phyloP scores from a whole-genome alignment of 2,329 filamentous ascomycete species.

The Hawksworthiomyces lignivorus region DNA sequence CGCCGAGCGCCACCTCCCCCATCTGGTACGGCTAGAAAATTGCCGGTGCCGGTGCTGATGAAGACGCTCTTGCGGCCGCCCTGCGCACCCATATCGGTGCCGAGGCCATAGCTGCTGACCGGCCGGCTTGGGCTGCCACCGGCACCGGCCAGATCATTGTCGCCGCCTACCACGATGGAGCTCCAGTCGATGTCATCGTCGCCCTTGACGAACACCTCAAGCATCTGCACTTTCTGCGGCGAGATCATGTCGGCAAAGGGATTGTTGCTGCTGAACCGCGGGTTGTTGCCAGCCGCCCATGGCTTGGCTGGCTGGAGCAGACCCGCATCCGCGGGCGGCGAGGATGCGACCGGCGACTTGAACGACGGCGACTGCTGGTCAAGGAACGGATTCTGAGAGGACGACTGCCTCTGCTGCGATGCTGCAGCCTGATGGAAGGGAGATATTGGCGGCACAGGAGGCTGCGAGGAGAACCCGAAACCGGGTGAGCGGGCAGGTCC shows the following conservation, averaged over 20 bases:
- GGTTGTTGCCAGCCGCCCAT: constrained; percentile 20
- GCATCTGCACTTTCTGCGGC: constrained; percentile 27
- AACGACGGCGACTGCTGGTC: constrained; percentile 5
- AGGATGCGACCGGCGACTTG: constrained; percentile 5
- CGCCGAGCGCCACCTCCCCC: constrained; percentile 12
- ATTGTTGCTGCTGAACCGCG: constrained; percentile 54
- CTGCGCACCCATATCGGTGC: constrained; percentile 44
- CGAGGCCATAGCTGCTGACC: constrained; percentile 50
- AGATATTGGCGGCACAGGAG: background rate
- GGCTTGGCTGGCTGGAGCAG: constrained; percentile 15
- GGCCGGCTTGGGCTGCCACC: constrained; percentile 30
- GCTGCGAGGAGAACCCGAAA: background rate
- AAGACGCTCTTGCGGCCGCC: constrained; percentile 48
- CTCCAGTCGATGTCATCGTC: constrained; percentile 53
- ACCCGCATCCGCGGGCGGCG: background rate
- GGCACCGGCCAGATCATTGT: constrained; percentile 12
- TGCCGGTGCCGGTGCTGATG: constrained; percentile 42
- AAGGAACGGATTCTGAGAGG: constrained; percentile 9
- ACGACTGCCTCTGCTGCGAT: background rate
- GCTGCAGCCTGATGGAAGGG: constrained; percentile 2
- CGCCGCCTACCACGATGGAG: constrained; percentile 41
- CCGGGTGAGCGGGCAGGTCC: constrained; percentile 13
- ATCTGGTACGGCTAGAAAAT: constrained; percentile 45
- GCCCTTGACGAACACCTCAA: constrained; percentile 54
- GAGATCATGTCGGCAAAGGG: constrained; percentile 39